phyloP scores from a whole-genome alignment of 2,329 filamentous ascomycete species.

The Didymella keratinophila region DNA sequence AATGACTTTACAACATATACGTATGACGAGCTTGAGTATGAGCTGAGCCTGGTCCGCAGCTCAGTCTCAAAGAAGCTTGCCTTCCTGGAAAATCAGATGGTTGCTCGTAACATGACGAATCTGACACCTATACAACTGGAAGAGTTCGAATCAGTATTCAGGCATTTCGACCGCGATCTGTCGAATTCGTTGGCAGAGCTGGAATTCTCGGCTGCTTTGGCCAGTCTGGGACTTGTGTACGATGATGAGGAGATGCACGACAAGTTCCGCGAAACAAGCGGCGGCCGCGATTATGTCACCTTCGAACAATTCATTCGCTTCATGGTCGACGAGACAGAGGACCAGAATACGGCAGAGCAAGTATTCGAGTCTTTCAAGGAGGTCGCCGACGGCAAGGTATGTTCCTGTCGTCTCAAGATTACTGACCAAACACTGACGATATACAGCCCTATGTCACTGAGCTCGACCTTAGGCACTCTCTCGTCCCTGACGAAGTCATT shows the following conservation, averaged over 20 bases:
- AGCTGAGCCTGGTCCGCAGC: constrained; percentile 87
- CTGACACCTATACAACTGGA: constrained; percentile 97
- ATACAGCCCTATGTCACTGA: constrained; percentile 89
- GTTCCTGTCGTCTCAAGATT: constrained; percentile 26
- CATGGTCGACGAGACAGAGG: constrained; percentile 99
- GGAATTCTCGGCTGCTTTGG: constrained; percentile 93
- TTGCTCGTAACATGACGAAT: constrained; percentile 98
- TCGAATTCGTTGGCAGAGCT: constrained; percentile 90
- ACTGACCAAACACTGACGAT: constrained; percentile 17
- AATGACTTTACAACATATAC: constrained; percentile 99
- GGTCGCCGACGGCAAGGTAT: constrained; percentile 91
- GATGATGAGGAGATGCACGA: constrained; percentile 98
- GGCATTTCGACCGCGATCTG: constrained; percentile 94
- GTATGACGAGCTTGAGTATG: constrained; percentile 94
- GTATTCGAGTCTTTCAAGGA: constrained; percentile 98
- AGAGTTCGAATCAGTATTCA: constrained; percentile 97
- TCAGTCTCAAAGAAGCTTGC: constrained; percentile 95
- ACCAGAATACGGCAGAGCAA: constrained; percentile 98
- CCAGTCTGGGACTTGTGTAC: constrained; percentile 94
- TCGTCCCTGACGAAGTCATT: constrained; percentile 97
- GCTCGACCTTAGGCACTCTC: constrained; percentile 90
- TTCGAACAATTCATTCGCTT: constrained; percentile 99
- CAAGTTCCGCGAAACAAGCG: constrained; percentile 88
- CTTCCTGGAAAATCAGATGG: constrained; percentile 98
- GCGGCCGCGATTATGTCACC: constrained; percentile 79